Percentiles rank a stretch among this genome's conserved stretches.
These are phyloP conservation scores for Botrytis hyacinthi DNA, from an alignment of 2,329 filamentous ascomycete genomes.

Conservation along the genomic window DNA sequence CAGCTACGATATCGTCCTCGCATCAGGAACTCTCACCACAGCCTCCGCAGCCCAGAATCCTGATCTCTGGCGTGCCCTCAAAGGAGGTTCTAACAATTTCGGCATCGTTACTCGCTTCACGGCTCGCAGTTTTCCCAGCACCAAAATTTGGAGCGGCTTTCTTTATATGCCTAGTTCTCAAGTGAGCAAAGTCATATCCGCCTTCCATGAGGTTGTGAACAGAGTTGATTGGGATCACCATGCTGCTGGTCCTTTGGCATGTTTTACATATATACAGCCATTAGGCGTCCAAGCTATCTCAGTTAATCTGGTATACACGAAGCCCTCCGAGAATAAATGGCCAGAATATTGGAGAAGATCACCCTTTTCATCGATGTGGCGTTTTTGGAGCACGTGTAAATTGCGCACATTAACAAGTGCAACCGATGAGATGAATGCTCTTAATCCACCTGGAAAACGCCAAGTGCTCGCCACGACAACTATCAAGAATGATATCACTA, in stretches of 20 bases:
- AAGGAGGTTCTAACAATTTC: constrained; percentile 29
- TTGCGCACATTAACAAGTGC: constrained; percentile 37
- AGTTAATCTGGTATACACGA: constrained; percentile 37
- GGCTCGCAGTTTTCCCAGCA: constrained; percentile 17
- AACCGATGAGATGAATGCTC: constrained; percentile 39
- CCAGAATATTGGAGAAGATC: constrained; percentile 39
- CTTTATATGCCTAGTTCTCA: constrained; percentile 35
- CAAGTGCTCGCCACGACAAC: constrained; percentile 42
- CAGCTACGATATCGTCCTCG: constrained; percentile 26
- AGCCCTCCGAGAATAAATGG: constrained; percentile 33
- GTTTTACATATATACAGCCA: constrained; percentile 33
- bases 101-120: constrained; percentile 25
- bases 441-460: constrained; percentile 38
- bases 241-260: constrained; percentile 35
- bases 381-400: constrained; percentile 41
- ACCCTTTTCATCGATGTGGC: constrained; percentile 36
- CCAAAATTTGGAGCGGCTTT: constrained; percentile 40
- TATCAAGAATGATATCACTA: constrained; percentile 39
- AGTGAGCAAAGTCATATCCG: constrained; percentile 30
- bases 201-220: constrained; percentile 32
- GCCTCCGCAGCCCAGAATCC: constrained; percentile 22
- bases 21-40: constrained; percentile 21
- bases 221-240: constrained; percentile 25
- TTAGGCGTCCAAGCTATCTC: constrained; percentile 38
- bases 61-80: constrained; percentile 27